Conservation (phyloP, 2,329 filamentous ascomycete species). For the Colletotrichum coccodes region DNA sequence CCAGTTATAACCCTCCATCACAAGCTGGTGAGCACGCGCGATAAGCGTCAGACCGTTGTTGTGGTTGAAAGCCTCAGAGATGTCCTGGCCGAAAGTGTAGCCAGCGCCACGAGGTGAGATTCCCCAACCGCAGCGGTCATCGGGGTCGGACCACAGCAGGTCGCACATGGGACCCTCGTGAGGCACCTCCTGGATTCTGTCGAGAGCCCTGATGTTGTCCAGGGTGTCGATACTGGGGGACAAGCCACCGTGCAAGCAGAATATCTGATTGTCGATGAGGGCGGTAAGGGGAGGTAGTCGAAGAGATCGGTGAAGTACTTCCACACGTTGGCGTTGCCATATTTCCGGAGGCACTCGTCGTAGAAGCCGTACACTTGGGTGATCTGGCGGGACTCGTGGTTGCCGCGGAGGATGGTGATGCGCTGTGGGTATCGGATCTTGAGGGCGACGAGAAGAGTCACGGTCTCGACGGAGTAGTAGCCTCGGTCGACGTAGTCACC, state of each 20-base stretch:
- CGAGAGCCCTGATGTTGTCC: constrained; percentile 93
- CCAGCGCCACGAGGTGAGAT: constrained; percentile 94
- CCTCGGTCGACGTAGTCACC: constrained; percentile 98
- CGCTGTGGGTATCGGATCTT: constrained; percentile 98
- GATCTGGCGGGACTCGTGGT: constrained; percentile 99
- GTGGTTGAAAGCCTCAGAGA: constrained; percentile 98
- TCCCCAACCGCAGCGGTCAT: constrained; percentile 96
- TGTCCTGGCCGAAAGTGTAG: constrained; percentile 96
- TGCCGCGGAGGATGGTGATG: constrained; percentile 98
- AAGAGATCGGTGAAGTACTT: constrained; percentile 99
- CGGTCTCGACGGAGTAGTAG: constrained; percentile 98
- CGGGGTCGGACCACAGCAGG: constrained; percentile 96
- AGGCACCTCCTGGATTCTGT: constrained; percentile 97
- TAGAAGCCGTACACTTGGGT: constrained; percentile 99
- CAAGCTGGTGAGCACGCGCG: constrained; percentile 94
- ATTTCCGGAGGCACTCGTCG: constrained; percentile 98
- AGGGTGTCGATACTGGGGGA: constrained; percentile 96
- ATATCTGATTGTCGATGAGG: constrained; percentile 98
- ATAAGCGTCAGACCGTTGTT: constrained; percentile 98
- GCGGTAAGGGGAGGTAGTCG: constrained; percentile 96
- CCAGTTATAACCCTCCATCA: constrained; percentile 99
- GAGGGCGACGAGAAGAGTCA: constrained; percentile 93
- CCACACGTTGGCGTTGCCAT: constrained; percentile 99
- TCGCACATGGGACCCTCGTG: constrained; percentile 99
- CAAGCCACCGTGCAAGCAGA: constrained; percentile 96